phyloP scores from a whole-genome alignment of 2,329 filamentous ascomycete genomes.

The Macroventuria anomochaeta region DNA sequence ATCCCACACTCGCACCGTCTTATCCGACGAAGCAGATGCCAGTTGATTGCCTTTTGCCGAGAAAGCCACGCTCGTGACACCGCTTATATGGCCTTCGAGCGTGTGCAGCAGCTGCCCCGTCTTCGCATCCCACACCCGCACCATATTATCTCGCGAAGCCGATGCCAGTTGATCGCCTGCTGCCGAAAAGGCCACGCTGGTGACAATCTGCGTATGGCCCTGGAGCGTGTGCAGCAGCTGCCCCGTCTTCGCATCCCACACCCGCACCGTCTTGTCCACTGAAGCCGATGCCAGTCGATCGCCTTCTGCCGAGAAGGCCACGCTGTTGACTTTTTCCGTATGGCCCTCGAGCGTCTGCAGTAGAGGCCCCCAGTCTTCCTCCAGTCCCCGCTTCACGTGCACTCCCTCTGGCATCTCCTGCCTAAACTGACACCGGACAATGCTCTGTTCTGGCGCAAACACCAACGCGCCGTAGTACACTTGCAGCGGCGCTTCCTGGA shows the following conservation, averaged over 20 bases:
- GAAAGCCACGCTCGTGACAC: too few relatives aligned
- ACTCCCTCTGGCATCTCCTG: background rate
- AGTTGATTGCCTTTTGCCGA: too few relatives aligned
- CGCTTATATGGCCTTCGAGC: too few relatives aligned
- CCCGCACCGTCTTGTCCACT: conserved; percentile 9
- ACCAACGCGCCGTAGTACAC: conserved; percentile 45
- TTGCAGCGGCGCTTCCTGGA: conserved; percentile 44
- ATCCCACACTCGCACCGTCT: too few relatives aligned
- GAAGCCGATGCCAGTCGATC: conserved; percentile 8
- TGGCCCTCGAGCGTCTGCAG: background rate
- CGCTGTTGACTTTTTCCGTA: background rate
- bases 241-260: conserved; percentile 17
- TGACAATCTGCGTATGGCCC: background rate
- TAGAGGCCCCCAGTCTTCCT: background rate
- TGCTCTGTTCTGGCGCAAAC: conserved; percentile 37
- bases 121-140: too few relatives aligned
- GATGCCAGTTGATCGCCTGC: too few relatives aligned
- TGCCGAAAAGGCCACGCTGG: background rate
- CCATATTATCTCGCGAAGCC: too few relatives aligned
- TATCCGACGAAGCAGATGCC: too few relatives aligned
- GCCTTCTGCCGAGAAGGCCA: conserved; percentile 17
- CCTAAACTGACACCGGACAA: background rate
- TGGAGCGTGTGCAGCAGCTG: background rate
- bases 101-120: too few relatives aligned
- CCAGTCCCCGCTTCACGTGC: background rate